A percentile compares a stretch with the other conserved stretches of the same genome.
These are phyloP conservation scores for Berkeleyomyces basicola DNA, from an alignment of 2,329 filamentous ascomycete genomes.

Conservation along the genomic window DNA sequence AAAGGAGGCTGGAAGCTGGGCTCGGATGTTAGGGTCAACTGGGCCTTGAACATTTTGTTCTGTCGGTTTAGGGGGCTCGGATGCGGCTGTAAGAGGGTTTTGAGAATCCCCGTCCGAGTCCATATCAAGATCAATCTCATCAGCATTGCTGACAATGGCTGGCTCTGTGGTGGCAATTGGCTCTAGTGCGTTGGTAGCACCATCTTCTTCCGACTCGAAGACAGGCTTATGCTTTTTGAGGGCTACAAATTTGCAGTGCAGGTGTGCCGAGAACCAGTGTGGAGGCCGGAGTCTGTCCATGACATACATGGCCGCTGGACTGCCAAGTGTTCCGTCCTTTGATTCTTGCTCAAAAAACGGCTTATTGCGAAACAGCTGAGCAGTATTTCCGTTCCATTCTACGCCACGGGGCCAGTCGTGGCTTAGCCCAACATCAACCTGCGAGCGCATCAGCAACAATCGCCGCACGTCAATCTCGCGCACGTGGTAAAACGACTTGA, in stretches of 20 bases:
- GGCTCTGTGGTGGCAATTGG: background rate
- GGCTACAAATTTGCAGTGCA: conserved; percentile 78
- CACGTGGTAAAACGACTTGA: conserved; percentile 76
- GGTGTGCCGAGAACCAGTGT: conserved; percentile 86
- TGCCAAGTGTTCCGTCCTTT: conserved; percentile 58
- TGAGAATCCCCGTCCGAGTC: conserved; percentile 31
- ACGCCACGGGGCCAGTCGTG: conserved; percentile 89
- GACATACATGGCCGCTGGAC: conserved; percentile 59
- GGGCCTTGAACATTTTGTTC: conserved; percentile 8
- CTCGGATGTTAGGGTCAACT: conserved; percentile 40
- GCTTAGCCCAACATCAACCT: conserved; percentile 80
- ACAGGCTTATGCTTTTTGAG: conserved; percentile 34
- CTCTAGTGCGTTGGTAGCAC: conserved; percentile 15
- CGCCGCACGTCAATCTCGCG: conserved; percentile 85
- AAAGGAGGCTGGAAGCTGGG: conserved; percentile 64
- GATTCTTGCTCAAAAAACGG: conserved; percentile 62
- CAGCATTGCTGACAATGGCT: conserved; percentile 31
- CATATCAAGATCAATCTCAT: conserved; percentile 55
- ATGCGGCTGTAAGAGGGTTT: conserved; percentile 3
- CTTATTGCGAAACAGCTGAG: conserved; percentile 56
- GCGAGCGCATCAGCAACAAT: conserved; percentile 64
- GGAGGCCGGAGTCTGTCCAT: conserved; percentile 66
- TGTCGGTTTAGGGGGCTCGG: background rate
- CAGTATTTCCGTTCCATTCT: conserved; percentile 58
- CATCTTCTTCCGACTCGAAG: conserved; percentile 20